Percentiles rank a stretch among this genome's conserved stretches.
Conservation (phyloP, 768 basidiomycete species). For the Lentinula detonsa region DNA sequence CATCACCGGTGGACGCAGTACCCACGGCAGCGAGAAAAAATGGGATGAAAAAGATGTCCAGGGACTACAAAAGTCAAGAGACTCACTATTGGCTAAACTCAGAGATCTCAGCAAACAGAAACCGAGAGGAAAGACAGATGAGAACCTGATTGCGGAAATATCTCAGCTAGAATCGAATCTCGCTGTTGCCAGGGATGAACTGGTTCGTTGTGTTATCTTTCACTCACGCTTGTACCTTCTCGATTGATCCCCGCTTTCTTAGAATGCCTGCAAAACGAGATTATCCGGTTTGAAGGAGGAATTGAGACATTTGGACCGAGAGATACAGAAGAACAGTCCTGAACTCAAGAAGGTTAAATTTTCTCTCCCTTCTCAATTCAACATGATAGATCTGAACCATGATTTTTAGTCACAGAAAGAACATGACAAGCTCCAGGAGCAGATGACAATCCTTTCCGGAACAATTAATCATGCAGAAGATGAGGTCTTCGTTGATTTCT, state of each 20-base stretch:
- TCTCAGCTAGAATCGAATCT: slow-evolving; percentile 74
- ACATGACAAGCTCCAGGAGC: slow-evolving; percentile 43
- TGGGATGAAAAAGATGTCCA: slow-evolving; percentile 95
- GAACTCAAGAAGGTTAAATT: slow-evolving; percentile 64
- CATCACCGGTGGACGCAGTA: slow-evolving; percentile 91
- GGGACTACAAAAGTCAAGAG: slow-evolving; percentile 65
- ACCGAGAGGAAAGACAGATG: slow-evolving; percentile 80
- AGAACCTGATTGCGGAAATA: slow-evolving; percentile 70
- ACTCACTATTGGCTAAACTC: slow-evolving; percentile 66
- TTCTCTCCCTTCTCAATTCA: background rate
- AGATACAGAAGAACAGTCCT: slow-evolving; percentile 58
- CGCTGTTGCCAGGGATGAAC: slow-evolving; percentile 73
- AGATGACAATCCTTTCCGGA: slow-evolving; percentile 47
- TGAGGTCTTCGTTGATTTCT: slow-evolving; percentile 71
- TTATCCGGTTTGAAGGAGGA: slow-evolving; percentile 80
- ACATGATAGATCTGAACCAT: background rate
- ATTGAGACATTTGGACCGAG: slow-evolving; percentile 71
- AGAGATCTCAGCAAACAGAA: slow-evolving; percentile 81
- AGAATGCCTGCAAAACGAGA: slow-evolving; percentile 75
- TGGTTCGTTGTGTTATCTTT: slow-evolving; percentile 40
- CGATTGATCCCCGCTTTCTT: background rate
- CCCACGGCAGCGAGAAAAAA: slow-evolving; percentile 70
- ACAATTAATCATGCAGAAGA: slow-evolving; percentile 78
- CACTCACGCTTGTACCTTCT: background rate
- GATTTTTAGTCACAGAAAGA: slow-evolving; percentile 44